Percentiles rank a stretch among this genome's conserved stretches.
Conservation (phyloP, 2,329 filamentous ascomycete genomes). For the Talaromyces sp. region DNA sequence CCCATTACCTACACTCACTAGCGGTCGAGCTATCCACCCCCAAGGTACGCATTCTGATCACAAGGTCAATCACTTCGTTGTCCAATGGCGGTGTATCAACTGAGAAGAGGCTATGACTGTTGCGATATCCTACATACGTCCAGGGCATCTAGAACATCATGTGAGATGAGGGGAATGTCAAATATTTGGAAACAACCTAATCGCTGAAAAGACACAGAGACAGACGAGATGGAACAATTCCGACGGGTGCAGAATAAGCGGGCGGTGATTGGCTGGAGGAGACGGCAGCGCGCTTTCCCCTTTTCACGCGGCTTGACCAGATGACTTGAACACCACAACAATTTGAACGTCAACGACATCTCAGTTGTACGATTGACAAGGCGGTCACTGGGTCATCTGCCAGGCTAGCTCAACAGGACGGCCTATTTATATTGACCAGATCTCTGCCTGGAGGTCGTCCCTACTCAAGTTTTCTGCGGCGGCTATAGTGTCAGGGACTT, state of each 20-base stretch:
- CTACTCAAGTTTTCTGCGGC: not conserved
- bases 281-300: conserved; percentile 1
- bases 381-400: conserved; percentile 1
- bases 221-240: not conserved
- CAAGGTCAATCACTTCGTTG: not conserved
- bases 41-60: conserved; percentile 24
- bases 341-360: not conserved
- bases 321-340: conserved; percentile 5
- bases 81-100: not conserved
- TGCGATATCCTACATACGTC: not conserved
- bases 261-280: conserved; percentile 11
- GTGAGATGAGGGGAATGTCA: not conserved
- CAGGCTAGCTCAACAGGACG: not conserved
- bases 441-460: not conserved
- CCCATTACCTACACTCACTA: not conserved
- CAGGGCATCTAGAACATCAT: not conserved
- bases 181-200: no score
- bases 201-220: not conserved
- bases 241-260: conserved; percentile 10
- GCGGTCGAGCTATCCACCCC: conserved; percentile 16
- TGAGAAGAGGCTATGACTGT: not conserved
- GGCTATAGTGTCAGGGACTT: not conserved
- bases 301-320: conserved; percentile 14
- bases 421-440: not conserved
- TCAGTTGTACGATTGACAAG: not conserved